Base-by-base conservation (phyloP, 768 basidiomycete species). In the Suillus lakei region DNA sequence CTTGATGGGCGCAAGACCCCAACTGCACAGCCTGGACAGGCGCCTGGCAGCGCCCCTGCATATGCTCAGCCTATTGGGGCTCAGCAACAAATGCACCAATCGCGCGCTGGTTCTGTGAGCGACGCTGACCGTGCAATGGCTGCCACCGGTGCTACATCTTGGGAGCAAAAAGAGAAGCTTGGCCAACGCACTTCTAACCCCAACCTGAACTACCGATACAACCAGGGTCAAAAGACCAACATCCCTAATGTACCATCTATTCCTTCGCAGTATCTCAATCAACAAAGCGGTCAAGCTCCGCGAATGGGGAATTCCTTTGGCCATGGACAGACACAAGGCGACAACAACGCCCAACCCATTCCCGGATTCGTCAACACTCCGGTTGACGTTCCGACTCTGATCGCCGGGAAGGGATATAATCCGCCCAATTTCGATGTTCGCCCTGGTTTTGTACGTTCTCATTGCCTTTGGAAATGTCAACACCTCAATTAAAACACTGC, bases 361-460 rank as follows among this genome's bases (percentile, higher is more conserved):
- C 76, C 81, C 64, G 81, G 81, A 28, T 83, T 88, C 72, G 70
- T 87, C 61, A 84, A 77, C 61, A 86, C 91, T 6, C 92, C 94
- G 2, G 85, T 96, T 68, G 96, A 97, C 74, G 88, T 97, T 28
- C 92, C 91, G 21, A 84, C 89, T n/a, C 81, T 98, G 64, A 89
- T 95, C 69, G 88, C 91, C 4, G 84, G 85, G 48, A 97, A 97
- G 78, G 95, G 95, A 21, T 98, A 98, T 76, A 98, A 98, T 69
- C 96, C 96, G 13, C 78, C 85, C 18, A 86, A 85, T 61, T 97
- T 98, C 71, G 95, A 98, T 71, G 87, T 85, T 59, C 83, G 89
- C 60, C 96, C 96, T 12, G 73, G 84, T 56, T 93, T 90, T 77
- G 94, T 92, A 67, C 69, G 91, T 83, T 36, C 38, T 64, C 41